phyloP scores from a whole-genome alignment of 2,329 filamentous ascomycete genomes.

The Cytospora leucostoma region DNA sequence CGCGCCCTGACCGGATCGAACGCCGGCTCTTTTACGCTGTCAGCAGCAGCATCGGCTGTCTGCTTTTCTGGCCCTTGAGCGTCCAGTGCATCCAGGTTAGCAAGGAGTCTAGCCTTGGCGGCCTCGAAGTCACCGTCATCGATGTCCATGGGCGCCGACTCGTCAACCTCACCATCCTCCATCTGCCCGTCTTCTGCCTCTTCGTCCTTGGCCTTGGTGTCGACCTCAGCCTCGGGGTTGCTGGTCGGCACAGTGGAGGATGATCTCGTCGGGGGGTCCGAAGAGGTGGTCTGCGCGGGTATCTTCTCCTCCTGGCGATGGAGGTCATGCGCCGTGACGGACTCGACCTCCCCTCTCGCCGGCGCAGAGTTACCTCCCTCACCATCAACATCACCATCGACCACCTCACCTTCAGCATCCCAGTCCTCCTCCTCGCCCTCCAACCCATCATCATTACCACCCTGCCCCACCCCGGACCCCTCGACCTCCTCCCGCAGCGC shows the following conservation, averaged over 20 bases:
- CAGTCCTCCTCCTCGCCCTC: slow-evolving; percentile 42
- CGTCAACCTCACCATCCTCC: slow-evolving; percentile 44
- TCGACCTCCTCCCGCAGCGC: slow-evolving; percentile 46
- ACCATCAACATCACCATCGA: slow-evolving; percentile 38
- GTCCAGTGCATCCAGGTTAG: slow-evolving; percentile 41
- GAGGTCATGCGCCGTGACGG: slow-evolving; percentile 1
- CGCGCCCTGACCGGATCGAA: slow-evolving; percentile 39
- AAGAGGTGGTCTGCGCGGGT: slow-evolving; percentile 5
- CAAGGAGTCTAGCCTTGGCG: slow-evolving; percentile 51
- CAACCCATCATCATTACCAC: slow-evolving; percentile 47
- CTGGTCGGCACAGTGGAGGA: slow-evolving; percentile 36
- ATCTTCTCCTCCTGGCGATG: not conserved
- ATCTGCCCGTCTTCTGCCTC: slow-evolving; percentile 33
- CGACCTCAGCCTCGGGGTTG: slow-evolving; percentile 31
- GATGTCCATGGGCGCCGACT: slow-evolving; percentile 32
- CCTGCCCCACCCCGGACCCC: slow-evolving; percentile 40
- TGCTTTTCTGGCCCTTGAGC: slow-evolving; percentile 17
- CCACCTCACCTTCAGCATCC: slow-evolving; percentile 42
- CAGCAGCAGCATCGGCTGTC: slow-evolving; percentile 20
- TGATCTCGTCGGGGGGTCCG: slow-evolving; percentile 1
- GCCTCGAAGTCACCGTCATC: slow-evolving; percentile 45
- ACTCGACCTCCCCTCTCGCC: not conserved
- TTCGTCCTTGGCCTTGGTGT: not conserved
- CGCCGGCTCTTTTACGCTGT: slow-evolving; percentile 34
- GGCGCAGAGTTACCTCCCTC: slow-evolving; percentile 30